Conservation (phyloP, 345 rosid species). For the Salix viminalis region DNA sequence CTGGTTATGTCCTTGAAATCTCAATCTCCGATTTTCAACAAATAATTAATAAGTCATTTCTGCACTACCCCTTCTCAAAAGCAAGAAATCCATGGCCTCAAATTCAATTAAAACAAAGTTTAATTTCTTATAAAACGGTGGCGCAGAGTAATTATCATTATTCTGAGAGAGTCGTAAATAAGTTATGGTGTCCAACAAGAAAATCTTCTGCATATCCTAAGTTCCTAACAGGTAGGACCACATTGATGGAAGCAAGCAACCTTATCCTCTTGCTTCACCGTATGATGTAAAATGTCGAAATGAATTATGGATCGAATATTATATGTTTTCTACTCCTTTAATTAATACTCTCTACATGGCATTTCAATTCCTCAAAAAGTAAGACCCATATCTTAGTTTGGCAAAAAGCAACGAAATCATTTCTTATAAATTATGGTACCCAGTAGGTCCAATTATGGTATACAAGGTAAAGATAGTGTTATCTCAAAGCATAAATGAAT, state of each 20-base stretch:
- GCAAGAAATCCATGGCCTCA: not conserved
- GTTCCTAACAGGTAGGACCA: constrained; percentile 27
- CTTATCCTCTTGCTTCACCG: not conserved
- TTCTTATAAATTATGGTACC: no score
- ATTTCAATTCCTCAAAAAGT: no score
- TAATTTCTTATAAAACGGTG: not conserved
- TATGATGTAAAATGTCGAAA: no score
- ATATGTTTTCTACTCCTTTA: not conserved
- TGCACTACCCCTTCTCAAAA: no score
- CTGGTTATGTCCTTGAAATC: no score
- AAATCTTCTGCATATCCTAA: constrained; percentile 26
- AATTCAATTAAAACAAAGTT: not conserved
- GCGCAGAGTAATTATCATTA: not conserved
- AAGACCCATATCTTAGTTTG: no score
- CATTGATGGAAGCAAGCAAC: constrained; percentile 8
- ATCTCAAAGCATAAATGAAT: no score
- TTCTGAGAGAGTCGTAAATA: not conserved
- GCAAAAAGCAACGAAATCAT: no score
- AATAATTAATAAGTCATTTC: no score
- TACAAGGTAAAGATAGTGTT: no score
- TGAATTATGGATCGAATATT: not conserved
- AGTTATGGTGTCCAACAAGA: constrained; percentile 17
- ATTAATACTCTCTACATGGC: no score
- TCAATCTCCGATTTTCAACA: not conserved
- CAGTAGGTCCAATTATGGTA: no score